Base-by-base conservation (phyloP, 129 eudicot species). In the Saposhnikovia divaricata region DNA sequence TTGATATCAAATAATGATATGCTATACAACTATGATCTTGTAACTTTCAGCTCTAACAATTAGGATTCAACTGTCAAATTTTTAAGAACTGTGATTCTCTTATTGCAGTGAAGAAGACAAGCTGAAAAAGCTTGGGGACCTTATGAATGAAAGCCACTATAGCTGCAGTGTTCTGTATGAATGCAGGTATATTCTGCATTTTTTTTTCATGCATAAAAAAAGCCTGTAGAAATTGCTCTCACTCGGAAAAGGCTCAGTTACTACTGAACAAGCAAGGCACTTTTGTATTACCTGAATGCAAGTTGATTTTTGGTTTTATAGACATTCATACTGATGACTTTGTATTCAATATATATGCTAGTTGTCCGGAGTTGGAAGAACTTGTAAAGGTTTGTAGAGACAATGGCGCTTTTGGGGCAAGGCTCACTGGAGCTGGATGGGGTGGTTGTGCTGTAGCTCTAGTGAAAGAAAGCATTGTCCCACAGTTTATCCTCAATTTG, bases 341-440 rank as follows among this genome's bases (percentile, higher is more conserved):
- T 5, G 28, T 16, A 59, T 40, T 63, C 1, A 2, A 27, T 79
- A 25, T 28, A 2, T 46, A 63, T 7, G 4, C 5, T 86, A 95
- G 99, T 78, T 95, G 99, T 81, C 95, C 90, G 6, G 99, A 95
- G 81, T 84, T 95, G 79, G 99, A 95, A 85, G 99, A 95, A 83
- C 90, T 95, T 80, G 99, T 95, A 8, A 84, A 85, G 75, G 76
- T 84, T 80, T 90, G 94, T 74, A 85, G 89, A 69, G 84, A 78
- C 6, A 90, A 95, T 15, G 97, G 96, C 70, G 99, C 97, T 40
- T 87, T 95, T 38, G 99, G 99, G 65, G 92, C 99, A 7, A 92
- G 99, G 91, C 94, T 95, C 38, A 95, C 99, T 0, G 99, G 99
- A 55, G 99, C 97, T 31, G 99, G 99, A 63, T 92, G 99, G 99